Evolutionary conservation across 2,329 filamentous ascomycete species (phyloP), one percentile per base, ranked within the genome.

Genomic region (Trichoderma breve): DNA sequence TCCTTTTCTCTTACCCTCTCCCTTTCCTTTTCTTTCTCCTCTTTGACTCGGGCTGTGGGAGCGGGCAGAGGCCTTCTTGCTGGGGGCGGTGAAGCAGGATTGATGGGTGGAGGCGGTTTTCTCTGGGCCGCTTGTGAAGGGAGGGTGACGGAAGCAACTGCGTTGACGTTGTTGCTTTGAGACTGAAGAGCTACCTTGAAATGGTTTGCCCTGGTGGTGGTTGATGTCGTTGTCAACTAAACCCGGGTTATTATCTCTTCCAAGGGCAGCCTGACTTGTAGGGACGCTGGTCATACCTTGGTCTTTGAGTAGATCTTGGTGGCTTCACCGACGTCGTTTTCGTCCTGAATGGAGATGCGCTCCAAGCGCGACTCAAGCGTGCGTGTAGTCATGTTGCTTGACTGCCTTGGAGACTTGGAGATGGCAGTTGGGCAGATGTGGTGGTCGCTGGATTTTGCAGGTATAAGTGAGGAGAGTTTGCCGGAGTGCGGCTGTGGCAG

Each of bases 311-410:
- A 91, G 30, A 76, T 73, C 74, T 86, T 86, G 71, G 83, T 83
- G 74, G 83, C 84, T 74, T 89, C 86, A 70, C 83, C 83, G 36
- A 85, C 82, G 72, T 93, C 91, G 79, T 95, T 97, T 83, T 97
- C 95, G 79, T 98, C 95, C 77, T 93, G 92, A 74, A 98, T 93
- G 24, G 93, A 92, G 84, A 98, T 89, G 82, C 91, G 91, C 89
- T 97, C 94, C 79, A 98, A 93, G 77, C 93, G 93, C 83, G 92
- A 86, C 84, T 98, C 95, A 61, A 98, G 86, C 66, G 89, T 90
- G 76, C 93, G 89, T 72, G 92, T 89, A 75, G 95, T 89, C 92
- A 95, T 90, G 73, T 58, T 72, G 57, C 21, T 71, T 26, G 34
- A 12, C 43, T 70, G 34, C 36, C 39, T 32, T 28, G 12, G 28